Conservation (phyloP, 495 filamentous ascomycete species). For the Pseudevernia furfuracea region DNA sequence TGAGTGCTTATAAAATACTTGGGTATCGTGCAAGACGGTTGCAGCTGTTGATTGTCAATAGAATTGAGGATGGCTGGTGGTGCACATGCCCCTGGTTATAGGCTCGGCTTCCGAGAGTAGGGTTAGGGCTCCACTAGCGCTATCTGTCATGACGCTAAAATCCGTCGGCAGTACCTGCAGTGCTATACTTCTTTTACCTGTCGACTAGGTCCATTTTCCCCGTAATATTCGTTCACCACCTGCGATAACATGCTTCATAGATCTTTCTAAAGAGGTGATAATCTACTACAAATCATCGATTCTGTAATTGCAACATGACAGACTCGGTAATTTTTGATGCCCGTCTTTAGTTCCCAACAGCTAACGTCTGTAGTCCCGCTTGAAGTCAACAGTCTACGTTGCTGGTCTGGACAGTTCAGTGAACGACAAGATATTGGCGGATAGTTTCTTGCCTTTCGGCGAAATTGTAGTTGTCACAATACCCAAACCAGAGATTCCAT, state of each 20-base stretch:
- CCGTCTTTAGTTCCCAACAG: neutral
- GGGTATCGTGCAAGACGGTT: neutral
- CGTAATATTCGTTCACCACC: no score
- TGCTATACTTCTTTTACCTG: no score
- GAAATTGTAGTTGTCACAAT: slow-evolving; percentile 85
- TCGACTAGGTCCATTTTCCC: no score
- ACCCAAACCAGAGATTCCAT: slow-evolving; percentile 72
- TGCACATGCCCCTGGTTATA: no score
- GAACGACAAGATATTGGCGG: slow-evolving; percentile 63
- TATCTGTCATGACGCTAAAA: no score
- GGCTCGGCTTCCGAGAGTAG: no score
- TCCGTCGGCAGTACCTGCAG: no score
- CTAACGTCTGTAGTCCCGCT: slow-evolving; percentile 44
- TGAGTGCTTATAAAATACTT: neutral
- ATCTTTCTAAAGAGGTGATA: neutral
- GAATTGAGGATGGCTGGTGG: neutral
- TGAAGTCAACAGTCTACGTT: slow-evolving; percentile 86
- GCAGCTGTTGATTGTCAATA: neutral
- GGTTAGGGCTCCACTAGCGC: no score
- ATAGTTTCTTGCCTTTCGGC: slow-evolving; percentile 93
- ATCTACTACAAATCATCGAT: no score
- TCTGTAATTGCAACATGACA: slow-evolving; percentile 11
- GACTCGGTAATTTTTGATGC: slow-evolving; percentile 15
- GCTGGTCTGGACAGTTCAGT: slow-evolving; percentile 80
- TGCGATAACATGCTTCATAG: no score